Evolutionary conservation across 1,284 basidiomycete species (phyloP).

Genomic region (Irpex sp.): DNA sequence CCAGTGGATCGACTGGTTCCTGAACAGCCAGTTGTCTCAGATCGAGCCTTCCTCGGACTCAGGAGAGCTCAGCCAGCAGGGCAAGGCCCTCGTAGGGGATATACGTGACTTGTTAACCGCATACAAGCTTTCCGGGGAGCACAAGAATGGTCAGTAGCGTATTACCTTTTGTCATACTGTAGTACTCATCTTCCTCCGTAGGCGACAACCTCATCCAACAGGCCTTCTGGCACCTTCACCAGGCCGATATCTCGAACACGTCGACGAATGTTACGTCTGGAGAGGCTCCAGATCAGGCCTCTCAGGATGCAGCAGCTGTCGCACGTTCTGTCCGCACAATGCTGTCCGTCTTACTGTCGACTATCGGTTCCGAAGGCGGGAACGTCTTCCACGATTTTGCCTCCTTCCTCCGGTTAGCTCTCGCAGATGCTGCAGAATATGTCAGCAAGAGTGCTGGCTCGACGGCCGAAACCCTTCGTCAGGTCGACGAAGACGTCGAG

Average conservation of each 20-base stretch:
- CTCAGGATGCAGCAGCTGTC: slow-evolving; percentile 45
- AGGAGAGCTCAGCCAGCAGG: slow-evolving; percentile 48
- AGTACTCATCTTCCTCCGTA: slow-evolving; percentile 20
- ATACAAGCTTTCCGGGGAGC: slow-evolving; percentile 46
- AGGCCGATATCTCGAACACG: slow-evolving; percentile 43
- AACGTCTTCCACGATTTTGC: slow-evolving; percentile 57
- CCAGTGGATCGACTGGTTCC: slow-evolving; percentile 46
- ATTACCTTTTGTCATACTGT: neutral
- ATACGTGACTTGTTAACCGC: slow-evolving; percentile 47
- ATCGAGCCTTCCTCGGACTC: slow-evolving; percentile 34
- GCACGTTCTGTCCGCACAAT: slow-evolving; percentile 46
- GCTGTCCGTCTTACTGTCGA: slow-evolving; percentile 48
- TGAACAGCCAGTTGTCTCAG: slow-evolving; percentile 42
- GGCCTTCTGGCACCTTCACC: slow-evolving; percentile 56
- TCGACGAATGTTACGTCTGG: slow-evolving; percentile 25
- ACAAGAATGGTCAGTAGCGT: slow-evolving; percentile 50
- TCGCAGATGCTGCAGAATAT: slow-evolving; percentile 60
- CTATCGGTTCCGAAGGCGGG: slow-evolving; percentile 46
- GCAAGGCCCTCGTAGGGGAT: slow-evolving; percentile 44
- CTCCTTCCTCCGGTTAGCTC: slow-evolving; percentile 55
- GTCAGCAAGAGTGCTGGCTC: slow-evolving; percentile 45
- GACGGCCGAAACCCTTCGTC: slow-evolving; percentile 48
- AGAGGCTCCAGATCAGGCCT: slow-evolving; percentile 40
- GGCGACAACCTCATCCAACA: slow-evolving; percentile 62
- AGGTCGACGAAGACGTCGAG: slow-evolving; percentile 53